Base-by-base conservation (phyloP, 495 filamentous ascomycete species). In the Neohortaea acidophila region DNA sequence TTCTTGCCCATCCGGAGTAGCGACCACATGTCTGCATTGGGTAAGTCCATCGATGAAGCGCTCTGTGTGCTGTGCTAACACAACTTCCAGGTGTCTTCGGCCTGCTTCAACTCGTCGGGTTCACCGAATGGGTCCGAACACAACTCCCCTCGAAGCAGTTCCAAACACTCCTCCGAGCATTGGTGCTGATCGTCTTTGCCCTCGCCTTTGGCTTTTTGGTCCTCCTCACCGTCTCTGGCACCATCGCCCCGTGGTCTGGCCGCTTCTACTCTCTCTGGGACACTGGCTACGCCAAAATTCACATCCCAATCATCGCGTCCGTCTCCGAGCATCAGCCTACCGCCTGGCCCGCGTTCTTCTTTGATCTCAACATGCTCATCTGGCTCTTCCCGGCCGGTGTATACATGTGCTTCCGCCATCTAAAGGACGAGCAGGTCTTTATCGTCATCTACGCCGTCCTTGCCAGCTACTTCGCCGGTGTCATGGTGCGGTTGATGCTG, bases 261-360 rank as follows among this genome's bases (percentile, higher is more conserved):
- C 89, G 91, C 40, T 99, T 99, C 68, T 99, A 99, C 63, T 99
- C 91, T 0, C 73, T 99, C 23, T 99, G 86, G 86, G 91, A 99
- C 60, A 99, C 91, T 8, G 84, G 82, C 49, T 99, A 99, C 56
- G 91, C 91, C 49, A 99, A 99, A 65, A 91, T 96, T 43, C 91
- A 99, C 51, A 99, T 99, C 56, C 91, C 91, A 23, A 99, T 99
- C 54, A 99, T 99, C 60, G 91, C 91, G 18, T 96, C 89, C 2
- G 91, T 99, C 20, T 99, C 91, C 6, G 91, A 99, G 59, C 91
- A 99, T 68, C 91, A 99, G 59, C 91, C 91, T 10, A 99, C 91
- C 19, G 91, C 91, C n/a, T 99, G 91, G 91, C 91, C 91, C 6
- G 85, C 91, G 23, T 99, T 94, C 72, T 99, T 96, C 65, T 99